Evolutionary conservation across 164 flowering plant species (phyloP), one percentile per base, ranked within the genome.

Genomic region (Kalanchoe fedtschenkoi): DNA sequence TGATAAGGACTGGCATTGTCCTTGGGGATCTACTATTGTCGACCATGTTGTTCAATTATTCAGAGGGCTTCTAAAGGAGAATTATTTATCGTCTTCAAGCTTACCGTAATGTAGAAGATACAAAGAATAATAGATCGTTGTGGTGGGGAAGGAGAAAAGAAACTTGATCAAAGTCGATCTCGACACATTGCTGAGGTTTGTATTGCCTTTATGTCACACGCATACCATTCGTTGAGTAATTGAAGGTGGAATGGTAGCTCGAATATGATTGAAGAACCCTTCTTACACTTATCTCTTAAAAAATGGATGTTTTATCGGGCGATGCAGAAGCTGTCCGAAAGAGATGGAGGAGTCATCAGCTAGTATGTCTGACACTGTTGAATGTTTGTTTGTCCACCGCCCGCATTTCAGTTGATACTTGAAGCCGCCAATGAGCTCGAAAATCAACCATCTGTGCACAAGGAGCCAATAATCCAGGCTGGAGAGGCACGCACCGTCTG

Each of bases 111-210:
- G n/a, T 35, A 15, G 84, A 68, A 59, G 83, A 80, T 74, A 80
- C 89, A 63, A 72, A 76, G 66, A 62, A 34, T 54, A 77, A 63
- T 68, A 83, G 88, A 62, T 65, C 69, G 47, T 64, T 74, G 16
- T 95, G 97, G 97, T 95, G 99, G 99, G 66, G 59, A 22, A 64
- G 72, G 66, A 90, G 99, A 78, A 78, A n/a, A 68, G 67, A 79
- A 75, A 54, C 88, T 95, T 38, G 88, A 95, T 75, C 63, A 72
- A 21, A 77, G 75, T 62, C n/a, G n/a, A n/a, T n/a, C 91, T 95
- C 56, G 77, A 74, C 58, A 72, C 72, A 58, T 72, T 93, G 61
- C 68, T 95, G 64, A 77, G 84, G 97, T 83, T 62, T 44, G 76
- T 69, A 42, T 53, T 37, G 14, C 34, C 44, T 41, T 54, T 54